Percentiles rank a stretch among this genome's conserved stretches.
Conservation (phyloP, 2,329 filamentous ascomycete genomes). For the Ceratocystis diversiconidia region DNA sequence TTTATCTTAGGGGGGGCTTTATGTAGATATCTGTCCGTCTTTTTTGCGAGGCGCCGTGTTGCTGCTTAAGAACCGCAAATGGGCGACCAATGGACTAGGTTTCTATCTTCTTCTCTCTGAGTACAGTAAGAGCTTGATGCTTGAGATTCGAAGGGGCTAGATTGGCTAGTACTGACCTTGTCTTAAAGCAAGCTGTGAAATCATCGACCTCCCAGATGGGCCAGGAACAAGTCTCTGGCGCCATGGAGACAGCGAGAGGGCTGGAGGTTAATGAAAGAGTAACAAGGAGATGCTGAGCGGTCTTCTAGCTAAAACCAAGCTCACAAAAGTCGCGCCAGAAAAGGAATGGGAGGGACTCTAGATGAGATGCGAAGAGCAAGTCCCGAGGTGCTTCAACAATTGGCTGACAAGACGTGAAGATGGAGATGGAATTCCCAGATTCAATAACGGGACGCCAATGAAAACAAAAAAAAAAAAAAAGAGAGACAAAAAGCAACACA, state of each 20-base stretch:
- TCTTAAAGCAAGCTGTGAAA: constrained; percentile 47
- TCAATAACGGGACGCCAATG: constrained; percentile 2
- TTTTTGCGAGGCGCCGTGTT: neutral
- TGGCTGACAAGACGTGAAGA: neutral
- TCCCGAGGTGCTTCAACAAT: neutral
- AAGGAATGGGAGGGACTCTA: constrained; percentile 1
- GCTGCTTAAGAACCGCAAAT: neutral
- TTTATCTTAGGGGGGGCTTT: neutral
- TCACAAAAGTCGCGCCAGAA: neutral
- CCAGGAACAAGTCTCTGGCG: constrained; percentile 26
- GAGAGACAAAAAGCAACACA: neutral
- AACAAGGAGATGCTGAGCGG: neutral
- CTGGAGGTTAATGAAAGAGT: neutral
- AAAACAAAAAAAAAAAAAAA: neutral
- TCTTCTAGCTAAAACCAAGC: neutral
- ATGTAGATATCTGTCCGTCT: neutral
- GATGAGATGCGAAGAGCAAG: neutral
- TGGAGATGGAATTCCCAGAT: neutral
- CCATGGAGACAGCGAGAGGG: constrained; percentile 7
- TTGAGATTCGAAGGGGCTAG: neutral
- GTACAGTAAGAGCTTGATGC: no score
- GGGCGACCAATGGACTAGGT: constrained; percentile 1
- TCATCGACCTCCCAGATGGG: constrained; percentile 51
- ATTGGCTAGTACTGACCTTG: constrained; percentile 42
- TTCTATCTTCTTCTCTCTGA: neutral